Evolutionary conservation across 208 protist species (phyloP), one percentile per base, ranked within the genome.

Genomic region (Tritrichomonas musculus): DNA sequence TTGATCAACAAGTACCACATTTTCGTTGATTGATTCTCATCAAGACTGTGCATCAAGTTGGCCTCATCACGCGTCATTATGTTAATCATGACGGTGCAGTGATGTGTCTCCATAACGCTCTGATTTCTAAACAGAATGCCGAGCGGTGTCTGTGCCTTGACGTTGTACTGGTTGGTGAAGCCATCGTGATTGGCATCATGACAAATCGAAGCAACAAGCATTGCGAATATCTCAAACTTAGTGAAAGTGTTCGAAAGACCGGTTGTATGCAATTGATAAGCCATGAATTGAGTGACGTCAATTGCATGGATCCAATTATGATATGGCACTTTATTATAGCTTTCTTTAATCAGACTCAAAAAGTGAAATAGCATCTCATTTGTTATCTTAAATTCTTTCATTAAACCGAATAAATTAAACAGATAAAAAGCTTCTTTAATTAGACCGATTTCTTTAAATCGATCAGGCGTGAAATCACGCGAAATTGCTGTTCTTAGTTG

Each of bases 141-240:
- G 49, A 98, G 94, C 92, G 96, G 96, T 14, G 97, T 95, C 88
- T 96, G 95, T 22, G 97, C 97, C 92, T 97, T 97, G 30, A 97
- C 95, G 94, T 98, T 97, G 94, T 98, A 99, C 93, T 96, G 97
- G 95, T 98, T 98, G 95, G 98, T 98, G 47, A 98, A 93, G 36
- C 98, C 98, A 3, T 98, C 98, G 94, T 99, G 98, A 93, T 98
- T 97, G 94, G 98, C 97, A 96, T 99, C 98, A 95, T 99, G 98
- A 80, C 98, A 96, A 36, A 97, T 95, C 27, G 96, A 96, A 36
- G 97, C 96, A n/a, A 98, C 94, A 17, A 98, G 14, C 20, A 95
- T 93, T 1, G 97, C 97, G 17, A 98, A 95, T 30, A 97, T 93
- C 92, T 99, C 97, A 88, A 96, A 84, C 25, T 49, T n/a, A 11